Percentiles rank a stretch among this genome's conserved stretches.
Conservation (phyloP, 108 stramenopile genomes). For the Parietichytrium sp. region DNA sequence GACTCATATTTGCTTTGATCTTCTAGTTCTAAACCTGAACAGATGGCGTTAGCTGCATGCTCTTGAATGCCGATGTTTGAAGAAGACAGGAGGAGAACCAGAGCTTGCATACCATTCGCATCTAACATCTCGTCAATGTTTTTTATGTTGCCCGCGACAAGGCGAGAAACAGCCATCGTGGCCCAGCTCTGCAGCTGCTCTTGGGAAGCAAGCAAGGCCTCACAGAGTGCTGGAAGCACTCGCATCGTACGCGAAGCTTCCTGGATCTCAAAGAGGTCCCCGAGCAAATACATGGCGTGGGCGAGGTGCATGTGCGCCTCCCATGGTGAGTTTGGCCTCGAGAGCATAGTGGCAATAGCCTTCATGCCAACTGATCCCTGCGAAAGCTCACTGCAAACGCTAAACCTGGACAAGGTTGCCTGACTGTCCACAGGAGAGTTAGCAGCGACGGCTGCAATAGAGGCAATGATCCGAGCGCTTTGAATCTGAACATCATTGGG, state of each 20-base stretch:
- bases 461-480: background rate
- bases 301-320: conserved; percentile 21
- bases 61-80: background rate
- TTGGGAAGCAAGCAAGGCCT: background rate
- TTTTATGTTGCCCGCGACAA: background rate
- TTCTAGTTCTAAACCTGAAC: conserved; percentile 21
- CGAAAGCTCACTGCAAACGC: background rate
- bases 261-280: conserved; percentile 2
- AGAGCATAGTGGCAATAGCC: background rate
- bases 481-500: background rate
- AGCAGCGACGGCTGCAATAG: background rate
- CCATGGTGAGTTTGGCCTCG: background rate
- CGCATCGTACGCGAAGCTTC: background rate
- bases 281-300: background rate
- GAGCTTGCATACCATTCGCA: conserved; percentile 12
- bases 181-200: conserved; percentile 29
- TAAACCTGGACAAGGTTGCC: background rate
- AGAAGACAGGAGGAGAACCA: background rate
- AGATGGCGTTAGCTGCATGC: background rate
- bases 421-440: background rate
- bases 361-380: conserved; percentile 2
- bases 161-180: background rate
- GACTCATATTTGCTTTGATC: background rate
- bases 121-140: conserved; percentile 23
- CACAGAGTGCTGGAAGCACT: background rate